Base-by-base conservation (phyloP, 208 protist species). In the Angomonas ambiguus region DNA sequence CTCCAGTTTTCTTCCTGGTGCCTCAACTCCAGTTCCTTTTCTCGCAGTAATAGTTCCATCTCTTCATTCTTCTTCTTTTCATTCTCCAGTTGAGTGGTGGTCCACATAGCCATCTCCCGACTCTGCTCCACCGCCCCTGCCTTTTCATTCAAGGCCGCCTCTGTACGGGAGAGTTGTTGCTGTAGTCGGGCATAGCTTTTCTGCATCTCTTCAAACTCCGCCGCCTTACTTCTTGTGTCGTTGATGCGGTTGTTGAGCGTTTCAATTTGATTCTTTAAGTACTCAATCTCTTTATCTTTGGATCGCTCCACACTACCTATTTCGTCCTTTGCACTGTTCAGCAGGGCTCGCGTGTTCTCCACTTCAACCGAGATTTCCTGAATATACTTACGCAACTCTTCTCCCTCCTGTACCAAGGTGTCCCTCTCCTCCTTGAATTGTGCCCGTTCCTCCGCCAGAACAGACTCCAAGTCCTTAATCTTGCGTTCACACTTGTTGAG, bases 21-120 rank as follows among this genome's bases (percentile, higher is more conserved):
- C 38, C 85, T 79, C 69, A 92, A 71, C 73, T 96, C 87, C n/a
- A 90, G 63, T 62, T 92, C 86, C 67, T 87, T 80, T 25, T 89
- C 69, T 59, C 84, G 79, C 59, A 94, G 34, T 24, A 72, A 35
- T 72, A 81, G 62, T 69, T 94, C 85, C 58, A 94, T 75, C 67
- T 96, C 83, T 51, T 91, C 80, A 35, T 61, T 76, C 66, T 90
- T 91, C 69, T 90, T 74, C 78, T 96, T 96, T 73, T 96, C 91
- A 32, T 83, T 70, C 66, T 89, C 85, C 27, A 93, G 77, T 66
- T 92, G 79, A 32, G 75, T 76, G 57, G 93, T 94, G 48, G 88
- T 87, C 84, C 85, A 93, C 79, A 92, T 92, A 31, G 93, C 66
- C 80, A 92, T 92, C 67, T 93, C 81, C n/a, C 88, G 76, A 70